phyloP scores from a whole-genome alignment of 371 early-diverging fungal species.

The Basidiobolus meristosporus region DNA sequence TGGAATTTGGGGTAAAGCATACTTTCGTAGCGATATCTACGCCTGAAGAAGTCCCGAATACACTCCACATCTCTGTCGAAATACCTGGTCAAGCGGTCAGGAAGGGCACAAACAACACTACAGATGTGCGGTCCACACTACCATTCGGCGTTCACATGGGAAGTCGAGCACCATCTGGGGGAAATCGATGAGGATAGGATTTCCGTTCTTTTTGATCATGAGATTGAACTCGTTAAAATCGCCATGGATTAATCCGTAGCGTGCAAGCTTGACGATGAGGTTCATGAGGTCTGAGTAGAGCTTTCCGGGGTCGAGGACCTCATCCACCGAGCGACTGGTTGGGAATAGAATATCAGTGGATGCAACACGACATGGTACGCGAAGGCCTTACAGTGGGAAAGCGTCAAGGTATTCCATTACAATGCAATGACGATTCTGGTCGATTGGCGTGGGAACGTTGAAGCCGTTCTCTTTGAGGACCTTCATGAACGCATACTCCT shows the following conservation, averaged over 20 bases:
- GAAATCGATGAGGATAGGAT: constrained; percentile 94
- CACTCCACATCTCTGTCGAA: constrained; percentile 98
- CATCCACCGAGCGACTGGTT: constrained; percentile 57
- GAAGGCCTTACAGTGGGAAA: constrained; percentile 53
- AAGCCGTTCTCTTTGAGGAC: constrained; percentile 83
- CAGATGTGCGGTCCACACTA: constrained; percentile 10
- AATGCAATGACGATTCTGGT: constrained; percentile 91
- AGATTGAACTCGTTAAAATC: constrained; percentile 99
- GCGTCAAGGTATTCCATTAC: constrained; percentile 96
- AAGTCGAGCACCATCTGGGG: constrained; percentile 98
- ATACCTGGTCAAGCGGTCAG: constrained; percentile 34
- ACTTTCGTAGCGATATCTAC: constrained; percentile 78
- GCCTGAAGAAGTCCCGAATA: constrained; percentile 84
- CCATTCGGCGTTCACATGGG: constrained; percentile 85
- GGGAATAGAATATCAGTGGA: constrained; percentile 2
- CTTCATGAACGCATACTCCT: constrained; percentile 96
- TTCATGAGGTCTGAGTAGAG: constrained; percentile 88
- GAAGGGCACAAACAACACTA: not conserved
- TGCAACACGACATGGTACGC: not conserved
- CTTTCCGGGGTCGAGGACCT: constrained; percentile 72
- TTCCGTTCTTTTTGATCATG: constrained; percentile 67
- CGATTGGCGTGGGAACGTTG: constrained; percentile 88
- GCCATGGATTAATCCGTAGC: constrained; percentile 95
- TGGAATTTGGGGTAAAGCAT: constrained; percentile 74
- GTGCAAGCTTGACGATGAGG: constrained; percentile 86